Evolutionary conservation across 140 eudicot species (phyloP), one percentile per base, ranked within the genome.

Genomic region (Ambrosia hybrid): DNA sequence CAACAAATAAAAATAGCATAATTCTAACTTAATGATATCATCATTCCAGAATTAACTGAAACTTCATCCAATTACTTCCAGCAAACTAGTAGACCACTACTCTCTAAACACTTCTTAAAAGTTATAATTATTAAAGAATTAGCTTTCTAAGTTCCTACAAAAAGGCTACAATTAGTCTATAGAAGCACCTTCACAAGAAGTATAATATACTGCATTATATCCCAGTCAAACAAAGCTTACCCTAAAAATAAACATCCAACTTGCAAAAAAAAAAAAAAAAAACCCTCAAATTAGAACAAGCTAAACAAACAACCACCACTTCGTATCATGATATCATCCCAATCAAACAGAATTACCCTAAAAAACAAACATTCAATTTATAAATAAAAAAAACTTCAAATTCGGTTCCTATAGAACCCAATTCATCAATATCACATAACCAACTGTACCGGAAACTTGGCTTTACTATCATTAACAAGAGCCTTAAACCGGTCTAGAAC

Each of bases 341-440:
- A 52, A 53, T 53, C 57, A 74, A 39, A 38, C 37, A 37, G 12
- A 63, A 37, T 38, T 13, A 41, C 56, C 53, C 53, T 45, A 71
- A 56, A 64, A 65, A 45, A 21, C 55, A 41, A 41, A 3, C 39
- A 51, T n/a, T 21, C 26, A 21, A 21, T 21, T 21, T 21, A 21
- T 21, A 21, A 21, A 21, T 21, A 21, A 21, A 21, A 21, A 21
- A 21, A 33, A 13, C 73, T 57, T 43, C 36, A 14, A 58, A 45
- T 46, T 30, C 59, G 49, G 76, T 37, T 43, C 34, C 34, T 14
- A 41, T 4, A 72, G 1, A 41, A 41, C 46, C 46, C 8, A 41
- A 41, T 41, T 41, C 5, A 4, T 39, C 45, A 39, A 39, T 39
- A 4, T 39, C 45, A 39, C 7, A 39, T 7, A 39, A 39, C 6